Evolutionary conservation across 345 rosid species (phyloP).

Genomic region (Geranium brycei): DNA sequence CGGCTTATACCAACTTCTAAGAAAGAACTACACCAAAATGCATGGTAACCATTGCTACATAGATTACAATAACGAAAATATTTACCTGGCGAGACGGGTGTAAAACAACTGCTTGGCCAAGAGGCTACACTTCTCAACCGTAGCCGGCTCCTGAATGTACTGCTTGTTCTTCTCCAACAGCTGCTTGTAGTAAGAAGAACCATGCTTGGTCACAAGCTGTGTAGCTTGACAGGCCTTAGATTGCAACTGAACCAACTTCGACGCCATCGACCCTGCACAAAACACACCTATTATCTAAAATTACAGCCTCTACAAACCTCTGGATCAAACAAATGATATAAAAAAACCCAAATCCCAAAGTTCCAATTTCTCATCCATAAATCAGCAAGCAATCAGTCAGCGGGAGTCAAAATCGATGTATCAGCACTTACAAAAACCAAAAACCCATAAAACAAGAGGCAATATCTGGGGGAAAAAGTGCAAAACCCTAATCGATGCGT

Average conservation of each 20-base stretch:
- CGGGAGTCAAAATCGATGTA: no score
- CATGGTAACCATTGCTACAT: no score
- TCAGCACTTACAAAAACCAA: no score
- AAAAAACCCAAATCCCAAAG: neutral
- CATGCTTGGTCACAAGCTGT: slow-evolving; percentile 39
- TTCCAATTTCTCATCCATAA: no score
- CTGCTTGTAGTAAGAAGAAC: slow-evolving; percentile 40
- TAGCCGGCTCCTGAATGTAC: slow-evolving; percentile 47
- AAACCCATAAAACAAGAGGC: no score
- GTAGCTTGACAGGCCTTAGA: slow-evolving; percentile 52
- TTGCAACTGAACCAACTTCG: slow-evolving; percentile 43
- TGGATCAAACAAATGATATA: neutral
- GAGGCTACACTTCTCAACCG: slow-evolving; percentile 44
- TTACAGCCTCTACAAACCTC: neutral
- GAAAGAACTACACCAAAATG: no score
- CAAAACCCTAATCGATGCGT: no score
- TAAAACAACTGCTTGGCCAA: slow-evolving; percentile 50
- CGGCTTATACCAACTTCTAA: no score
- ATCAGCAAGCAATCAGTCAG: no score
- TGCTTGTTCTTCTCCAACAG: slow-evolving; percentile 58
- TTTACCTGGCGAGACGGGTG: slow-evolving; percentile 65
- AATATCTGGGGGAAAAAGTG: no score
- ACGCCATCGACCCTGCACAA: slow-evolving; percentile 26
- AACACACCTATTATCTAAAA: neutral
- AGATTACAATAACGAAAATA: neutral